Evolutionary conservation across 768 basidiomycete species (phyloP).

Genomic region (Pulveroboletus sp.): DNA sequence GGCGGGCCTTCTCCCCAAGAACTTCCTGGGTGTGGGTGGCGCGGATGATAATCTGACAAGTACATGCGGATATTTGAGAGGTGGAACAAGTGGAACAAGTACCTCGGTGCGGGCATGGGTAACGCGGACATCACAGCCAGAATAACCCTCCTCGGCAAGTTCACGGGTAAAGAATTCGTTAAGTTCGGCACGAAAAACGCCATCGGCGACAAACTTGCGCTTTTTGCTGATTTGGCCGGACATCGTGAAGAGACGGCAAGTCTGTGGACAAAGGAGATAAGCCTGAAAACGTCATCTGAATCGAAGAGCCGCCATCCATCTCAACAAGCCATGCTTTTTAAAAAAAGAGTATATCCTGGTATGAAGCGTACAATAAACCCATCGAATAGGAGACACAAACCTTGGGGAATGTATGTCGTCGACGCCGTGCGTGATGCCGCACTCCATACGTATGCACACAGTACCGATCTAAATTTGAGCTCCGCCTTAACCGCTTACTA

Average conservation of each 20-base stretch:
- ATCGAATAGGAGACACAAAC: conserved; percentile 14
- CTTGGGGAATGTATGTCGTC: conserved; percentile 19
- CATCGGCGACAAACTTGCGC: conserved; percentile 97
- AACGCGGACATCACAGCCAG: conserved; percentile 99
- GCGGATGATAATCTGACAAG: conserved; percentile 89
- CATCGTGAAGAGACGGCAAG: conserved; percentile 46
- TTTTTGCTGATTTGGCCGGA: conserved; percentile 92
- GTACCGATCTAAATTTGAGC: conserved; percentile 16
- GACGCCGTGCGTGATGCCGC: conserved; percentile 16
- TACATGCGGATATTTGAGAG: background rate
- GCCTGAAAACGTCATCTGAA: conserved; percentile 18
- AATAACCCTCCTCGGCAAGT: conserved; percentile 99
- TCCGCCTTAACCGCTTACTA: conserved; percentile 19
- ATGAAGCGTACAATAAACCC: background rate
- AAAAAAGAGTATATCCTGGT: background rate
- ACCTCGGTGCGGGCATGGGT: conserved; percentile 99
- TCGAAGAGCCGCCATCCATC: conserved; percentile 18
- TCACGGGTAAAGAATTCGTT: conserved; percentile 99
- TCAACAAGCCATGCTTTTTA: background rate
- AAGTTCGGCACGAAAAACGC: conserved; percentile 98
- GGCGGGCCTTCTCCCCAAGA: conserved; percentile 97
- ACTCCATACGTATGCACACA: conserved; percentile 8
- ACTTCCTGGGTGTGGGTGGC: conserved; percentile 99
- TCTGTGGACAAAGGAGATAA: conserved; percentile 20
- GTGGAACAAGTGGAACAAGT: conserved; percentile 6